Evolutionary conservation across 495 filamentous ascomycete species (phyloP), one percentile per base, ranked within the genome.

Genomic region (Penicillium pancosmium): DNA sequence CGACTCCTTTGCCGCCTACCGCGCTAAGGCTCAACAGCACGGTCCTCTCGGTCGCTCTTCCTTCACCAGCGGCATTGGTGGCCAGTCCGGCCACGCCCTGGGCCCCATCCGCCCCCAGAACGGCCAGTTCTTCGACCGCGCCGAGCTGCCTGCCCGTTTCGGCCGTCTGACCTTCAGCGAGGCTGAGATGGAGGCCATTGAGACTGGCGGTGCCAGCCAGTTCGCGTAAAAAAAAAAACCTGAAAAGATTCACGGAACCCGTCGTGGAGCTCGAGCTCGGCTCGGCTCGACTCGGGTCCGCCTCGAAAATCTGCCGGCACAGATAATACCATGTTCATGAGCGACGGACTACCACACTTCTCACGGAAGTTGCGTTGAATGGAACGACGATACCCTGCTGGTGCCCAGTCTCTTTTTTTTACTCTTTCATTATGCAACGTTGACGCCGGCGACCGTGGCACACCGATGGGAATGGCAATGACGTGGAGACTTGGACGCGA

Each of bases 151-250:
- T 25, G 61, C 76, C 53, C 84, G 92, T 60, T 98, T 97, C 69
- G 85, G 88, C 65, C 82, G 93, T 53, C 77, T 82, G 13, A 80
- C 85, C 16, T 87, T 91, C 73, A 87, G 80, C 25, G 69, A 86
- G 64, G 87, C 86, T 46, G 94, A 98, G 82, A 98, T 98, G 57
- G 95, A 98, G 71, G 92, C 92, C 34, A 82, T 98, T 55, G 92
- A 97, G 84, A 89, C 88, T 31, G 95, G 92, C 27, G 94, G 94
- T 54, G 94, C 93, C 13, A 90, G 85, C 64, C 66, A 89, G 62
- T 80, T 74, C 73, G 79, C 74, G 58, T 83, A 77, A 79, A 67
- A 44, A 43, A n/a, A 38, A 50, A 23, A 25, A 27, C 7, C 27
- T 19, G 25, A 23, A 16, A 21, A 7, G 21, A 48, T 12, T 27